Percentiles rank a stretch among this genome's conserved stretches.
phyloP scores from a whole-genome alignment of 1,139 yeast genomes.

The Pichia sp. region DNA sequence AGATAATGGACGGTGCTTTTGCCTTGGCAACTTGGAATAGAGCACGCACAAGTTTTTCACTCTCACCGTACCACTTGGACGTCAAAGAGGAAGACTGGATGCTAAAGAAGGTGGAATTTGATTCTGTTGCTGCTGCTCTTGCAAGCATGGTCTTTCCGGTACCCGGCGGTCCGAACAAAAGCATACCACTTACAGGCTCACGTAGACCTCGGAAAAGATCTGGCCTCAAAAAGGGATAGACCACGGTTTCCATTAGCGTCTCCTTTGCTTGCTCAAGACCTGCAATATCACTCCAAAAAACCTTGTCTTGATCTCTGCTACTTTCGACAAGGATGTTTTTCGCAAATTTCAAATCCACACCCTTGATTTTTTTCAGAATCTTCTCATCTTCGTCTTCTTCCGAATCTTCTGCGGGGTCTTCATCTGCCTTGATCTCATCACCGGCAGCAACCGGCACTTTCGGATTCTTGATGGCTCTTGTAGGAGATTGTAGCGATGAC shows the following conservation, averaged over 20 bases:
- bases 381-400: conserved; percentile 51
- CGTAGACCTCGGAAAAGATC: conserved; percentile 87
- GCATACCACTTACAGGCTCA: conserved; percentile 96
- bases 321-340: conserved; percentile 83
- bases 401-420: neutral
- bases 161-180: conserved; percentile 96
- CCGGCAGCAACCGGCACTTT: neutral
- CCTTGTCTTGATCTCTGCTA: conserved; percentile 92
- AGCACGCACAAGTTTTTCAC: conserved; percentile 90
- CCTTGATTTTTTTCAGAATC: conserved; percentile 38
- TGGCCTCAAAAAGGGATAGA: conserved; percentile 91
- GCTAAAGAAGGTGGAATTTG: conserved; percentile 88
- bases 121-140: conserved; percentile 95
- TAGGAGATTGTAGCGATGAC: conserved; percentile 4
- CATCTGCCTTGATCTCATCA: neutral
- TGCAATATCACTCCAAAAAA: conserved; percentile 95
- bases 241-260: conserved; percentile 92
- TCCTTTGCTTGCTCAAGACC: conserved; percentile 88
- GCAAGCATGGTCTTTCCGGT: conserved; percentile 98
- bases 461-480: neutral
- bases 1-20: conserved; percentile 88
- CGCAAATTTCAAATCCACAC: conserved; percentile 44
- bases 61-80: conserved; percentile 88
- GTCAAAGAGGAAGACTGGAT: conserved; percentile 91
- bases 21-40: conserved; percentile 80